Evolutionary conservation across 1,284 basidiomycete genomes (phyloP), one percentile per base, ranked within the genome.

Genomic region (Boletellus dicymbophilus): DNA sequence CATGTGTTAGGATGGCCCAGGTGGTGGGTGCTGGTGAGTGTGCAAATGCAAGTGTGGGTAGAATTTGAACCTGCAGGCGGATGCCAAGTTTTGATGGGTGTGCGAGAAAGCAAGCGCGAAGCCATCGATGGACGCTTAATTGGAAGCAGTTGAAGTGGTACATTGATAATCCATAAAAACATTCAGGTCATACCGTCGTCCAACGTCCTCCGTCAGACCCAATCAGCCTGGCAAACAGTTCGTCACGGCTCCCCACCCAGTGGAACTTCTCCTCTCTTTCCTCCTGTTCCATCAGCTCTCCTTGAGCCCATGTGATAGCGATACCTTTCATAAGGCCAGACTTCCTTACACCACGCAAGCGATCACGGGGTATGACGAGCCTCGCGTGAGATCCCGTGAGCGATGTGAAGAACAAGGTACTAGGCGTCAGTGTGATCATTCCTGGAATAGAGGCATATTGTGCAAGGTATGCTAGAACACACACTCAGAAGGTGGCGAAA

Each of bases 151-250:
- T 36, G 40, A n/a, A 33, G n/a, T 8, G 34, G 34, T 26, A 54
- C 28, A 63, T 49, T 44, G 33, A n/a, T n/a, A n/a, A 37, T 53
- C 28, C 26, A 46, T 55, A 12, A 6, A 23, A 50, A 27, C 9
- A n/a, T 18, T 11, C n/a, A 28, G 36, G 4, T 55, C 56, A 73
- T 31, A 65, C 44, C 54, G 65, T 71, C 47, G 65, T 57, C 72
- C 78, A 78, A 27, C 66, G 68, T 44, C 63, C 62, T 4, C 72
- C 72, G 21, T 70, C 70, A 56, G 70, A 68, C 15, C 81, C 80
- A n/a, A 85, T 72, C n/a, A 88, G 72, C 46, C 82, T 70, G 34
- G 82, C 81, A 62, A 88, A 88, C 16, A 87, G 63, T 45, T 87
- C 84, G 62, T 87, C 82, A 11, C 84, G 77, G 10, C 70, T 73